A percentile compares a stretch with the other conserved stretches of the same genome.
These are phyloP conservation scores for Sporothrix mexicana DNA, from an alignment of 2,329 filamentous ascomycete genomes.

Conservation along the genomic window DNA sequence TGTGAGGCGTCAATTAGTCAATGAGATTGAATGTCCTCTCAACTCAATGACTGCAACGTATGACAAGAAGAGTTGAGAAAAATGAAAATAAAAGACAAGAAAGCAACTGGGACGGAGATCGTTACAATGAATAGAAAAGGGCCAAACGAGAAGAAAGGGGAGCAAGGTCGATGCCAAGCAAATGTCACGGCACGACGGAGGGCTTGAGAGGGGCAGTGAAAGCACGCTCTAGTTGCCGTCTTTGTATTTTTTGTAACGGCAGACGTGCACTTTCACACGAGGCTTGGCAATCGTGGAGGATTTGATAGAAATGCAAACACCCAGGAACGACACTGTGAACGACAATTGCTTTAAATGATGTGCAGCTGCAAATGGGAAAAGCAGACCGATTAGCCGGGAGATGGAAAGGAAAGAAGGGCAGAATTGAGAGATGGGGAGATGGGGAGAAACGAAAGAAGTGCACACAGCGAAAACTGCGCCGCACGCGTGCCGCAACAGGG, in stretches of 20 bases:
- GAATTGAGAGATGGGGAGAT: background rate
- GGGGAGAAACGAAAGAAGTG: background rate
- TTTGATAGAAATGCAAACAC: background rate
- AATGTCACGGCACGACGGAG: background rate
- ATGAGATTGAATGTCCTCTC: background rate
- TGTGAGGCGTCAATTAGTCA: background rate
- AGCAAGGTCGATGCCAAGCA: background rate
- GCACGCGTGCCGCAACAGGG: conserved; percentile 16
- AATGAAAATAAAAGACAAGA: background rate
- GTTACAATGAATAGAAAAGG: background rate
- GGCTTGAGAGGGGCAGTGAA: background rate
- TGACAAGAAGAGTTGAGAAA: background rate
- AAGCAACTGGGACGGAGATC: no score
- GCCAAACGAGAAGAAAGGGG: background rate
- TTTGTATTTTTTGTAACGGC: no score
- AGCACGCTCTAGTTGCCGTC: background rate
- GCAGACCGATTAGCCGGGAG: conserved; percentile 19
- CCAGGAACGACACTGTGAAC: background rate
- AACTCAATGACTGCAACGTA: background rate
- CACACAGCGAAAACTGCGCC: background rate
- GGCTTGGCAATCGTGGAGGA: background rate
- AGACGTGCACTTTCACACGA: no score
- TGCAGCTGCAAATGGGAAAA: background rate
- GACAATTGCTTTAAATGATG: conserved; percentile 1
- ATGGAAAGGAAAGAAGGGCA: background rate